phyloP scores from a whole-genome alignment of 345 rosid genomes.

The Ailanthus altissimus region DNA sequence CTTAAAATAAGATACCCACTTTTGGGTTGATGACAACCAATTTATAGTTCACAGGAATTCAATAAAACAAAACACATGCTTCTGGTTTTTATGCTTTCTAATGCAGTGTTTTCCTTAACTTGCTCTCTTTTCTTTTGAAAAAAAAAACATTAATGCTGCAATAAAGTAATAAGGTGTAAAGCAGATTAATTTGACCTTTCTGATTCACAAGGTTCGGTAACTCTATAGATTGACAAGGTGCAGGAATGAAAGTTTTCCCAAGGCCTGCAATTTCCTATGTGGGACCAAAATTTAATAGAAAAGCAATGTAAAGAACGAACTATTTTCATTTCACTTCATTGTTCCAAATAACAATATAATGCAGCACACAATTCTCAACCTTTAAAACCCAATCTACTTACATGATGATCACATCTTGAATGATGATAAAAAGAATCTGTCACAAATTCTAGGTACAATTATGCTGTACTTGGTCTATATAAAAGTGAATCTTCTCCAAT shows the following conservation, averaged over 20 bases:
- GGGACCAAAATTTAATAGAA: not conserved
- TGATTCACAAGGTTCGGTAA: not conserved
- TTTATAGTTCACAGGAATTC: too few relatives aligned
- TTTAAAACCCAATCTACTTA: conserved; percentile 26
- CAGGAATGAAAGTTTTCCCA: not conserved
- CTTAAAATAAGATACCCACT: too few relatives aligned
- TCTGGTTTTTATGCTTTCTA: not conserved
- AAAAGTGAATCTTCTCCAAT: conserved; percentile 60
- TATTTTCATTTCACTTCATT: conserved; percentile 20
- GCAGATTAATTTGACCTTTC: not conserved
- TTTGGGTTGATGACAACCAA: too few relatives aligned
- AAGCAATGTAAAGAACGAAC: conserved; percentile 13
- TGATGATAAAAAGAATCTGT: conserved; percentile 22
- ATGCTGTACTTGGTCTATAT: conserved; percentile 39
- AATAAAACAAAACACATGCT: not conserved
- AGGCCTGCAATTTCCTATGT: not conserved
- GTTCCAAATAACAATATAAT: conserved; percentile 24
- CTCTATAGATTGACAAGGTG: not conserved
- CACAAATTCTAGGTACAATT: conserved; percentile 20
- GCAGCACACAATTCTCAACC: conserved; percentile 2
- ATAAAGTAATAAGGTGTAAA: not conserved
- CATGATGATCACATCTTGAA: conserved; percentile 27
- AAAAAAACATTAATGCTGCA: not conserved
- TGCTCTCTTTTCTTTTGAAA: too few relatives aligned
- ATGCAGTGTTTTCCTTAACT: not conserved